Conservation (phyloP, 345 rosid species). For the Dovyalis caffra region DNA sequence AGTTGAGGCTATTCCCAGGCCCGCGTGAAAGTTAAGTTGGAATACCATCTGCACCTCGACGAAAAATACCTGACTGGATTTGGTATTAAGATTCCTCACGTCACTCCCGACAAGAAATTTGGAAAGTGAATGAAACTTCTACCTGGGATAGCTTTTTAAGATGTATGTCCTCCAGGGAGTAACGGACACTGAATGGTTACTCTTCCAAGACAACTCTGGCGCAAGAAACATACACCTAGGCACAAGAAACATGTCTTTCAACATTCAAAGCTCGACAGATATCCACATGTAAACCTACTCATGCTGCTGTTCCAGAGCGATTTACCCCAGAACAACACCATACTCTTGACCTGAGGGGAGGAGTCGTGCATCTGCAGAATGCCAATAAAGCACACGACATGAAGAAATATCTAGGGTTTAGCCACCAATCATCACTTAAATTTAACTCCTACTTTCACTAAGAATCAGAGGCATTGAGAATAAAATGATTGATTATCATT, state of each 20-base stretch:
- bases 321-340: background rate
- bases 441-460: background rate
- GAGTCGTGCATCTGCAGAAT: background rate
- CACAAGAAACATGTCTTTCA: background rate
- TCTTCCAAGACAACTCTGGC: background rate
- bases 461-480: background rate
- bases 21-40: too few relatives aligned
- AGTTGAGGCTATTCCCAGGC: too few relatives aligned
- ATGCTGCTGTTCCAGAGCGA: background rate
- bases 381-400: background rate
- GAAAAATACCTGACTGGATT: background rate
- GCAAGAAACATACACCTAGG: too few relatives aligned
- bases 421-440: background rate
- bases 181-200: background rate
- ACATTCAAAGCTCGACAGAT: background rate
- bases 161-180: too few relatives aligned
- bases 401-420: background rate
- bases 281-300: background rate
- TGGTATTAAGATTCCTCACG: background rate
- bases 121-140: background rate
- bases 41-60: too few relatives aligned
- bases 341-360: background rate
- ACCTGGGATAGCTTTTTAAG: background rate
- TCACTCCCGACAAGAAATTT: background rate
- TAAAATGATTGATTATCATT: background rate